Evolutionary conservation across 1,139 yeast species (phyloP), one percentile per base, ranked within the genome.

Genomic region (Saccharomyces hybrid): DNA sequence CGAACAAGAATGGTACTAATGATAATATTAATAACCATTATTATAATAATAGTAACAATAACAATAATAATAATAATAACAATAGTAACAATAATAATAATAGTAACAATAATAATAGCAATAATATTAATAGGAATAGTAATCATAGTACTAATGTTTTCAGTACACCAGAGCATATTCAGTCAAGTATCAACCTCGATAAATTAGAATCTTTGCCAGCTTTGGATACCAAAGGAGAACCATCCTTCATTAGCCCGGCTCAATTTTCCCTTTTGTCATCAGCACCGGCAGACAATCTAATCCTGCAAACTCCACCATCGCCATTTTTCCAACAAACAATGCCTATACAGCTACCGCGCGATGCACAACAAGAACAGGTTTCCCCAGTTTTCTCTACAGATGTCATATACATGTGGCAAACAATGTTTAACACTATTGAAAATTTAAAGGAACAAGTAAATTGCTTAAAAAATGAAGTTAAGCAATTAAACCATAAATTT

Each of bases 361-460:
- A 31, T 31, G 14, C 34, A 31, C 34, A 31, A 31, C 34, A 31
- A 31, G 34, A 31, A 0, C 34, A 31, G 2, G 2, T 29, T 13
- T 29, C 32, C 32, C 32, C 32, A 13, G 32, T 29, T 29, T 29
- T 29, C 13, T 29, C 51, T 14, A 9, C 32, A 9, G 32, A 29
- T 29, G 13, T 29, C 13, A 31, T 31, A 31, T 31, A 31, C 34
- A 54, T 57, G 55, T 54, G 54, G 48, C 57, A 55, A 41, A 52
- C 56, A n/a, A 48, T 59, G 46, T 57, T 53, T 46, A 55, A 52
- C 46, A 54, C 55, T 7, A 48, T 60, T 25, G 34, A 52, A 23
- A 56, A 54, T 47, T 54, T 61, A 46, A 60, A 58, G 48, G 57
- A 54, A 34, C 62, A 61, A 52, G 44, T 58, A 11, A 57, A 56